Evolutionary conservation across 2,329 filamentous ascomycete genomes (phyloP).

Genomic region (Apiospora marii): DNA sequence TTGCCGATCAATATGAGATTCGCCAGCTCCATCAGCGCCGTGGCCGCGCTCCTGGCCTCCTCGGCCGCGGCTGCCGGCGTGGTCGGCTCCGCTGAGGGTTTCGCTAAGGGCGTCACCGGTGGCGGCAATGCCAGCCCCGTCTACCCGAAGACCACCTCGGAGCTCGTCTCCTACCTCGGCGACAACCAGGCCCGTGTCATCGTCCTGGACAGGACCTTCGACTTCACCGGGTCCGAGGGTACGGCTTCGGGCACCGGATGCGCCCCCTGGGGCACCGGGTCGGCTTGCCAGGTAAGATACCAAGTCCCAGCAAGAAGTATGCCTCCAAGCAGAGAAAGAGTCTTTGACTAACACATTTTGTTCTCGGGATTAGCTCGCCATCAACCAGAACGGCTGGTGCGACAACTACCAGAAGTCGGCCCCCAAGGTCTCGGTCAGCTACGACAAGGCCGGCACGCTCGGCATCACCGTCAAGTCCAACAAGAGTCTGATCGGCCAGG

Average conservation of each 20-base stretch:
- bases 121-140: constrained; percentile 63
- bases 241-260: constrained; percentile 61
- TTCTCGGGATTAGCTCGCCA: constrained; percentile 49
- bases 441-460: constrained; percentile 59
- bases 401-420: constrained; percentile 64
- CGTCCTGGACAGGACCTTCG: constrained; percentile 62
- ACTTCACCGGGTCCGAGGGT: constrained; percentile 65
- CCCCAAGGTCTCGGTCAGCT: constrained; percentile 52
- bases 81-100: constrained; percentile 50
- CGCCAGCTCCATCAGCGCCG: constrained; percentile 25
- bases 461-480: constrained; percentile 63
- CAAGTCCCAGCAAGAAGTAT: neutral
- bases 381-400: constrained; percentile 68
- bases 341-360: neutral
- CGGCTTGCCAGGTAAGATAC: constrained; percentile 54
- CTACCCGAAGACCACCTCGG: constrained; percentile 59
- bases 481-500: constrained; percentile 65
- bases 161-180: constrained; percentile 67
- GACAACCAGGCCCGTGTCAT: constrained; percentile 63
- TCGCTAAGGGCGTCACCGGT: constrained; percentile 63
- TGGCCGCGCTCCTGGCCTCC: constrained; percentile 23
- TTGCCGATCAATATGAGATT: constrained; percentile 26
- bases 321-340: neutral
- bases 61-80: constrained; percentile 40
- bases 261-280: constrained; percentile 62